Evolutionary conservation across 495 filamentous ascomycete species (phyloP).

Genomic region (Talaromyces adpressus): DNA sequence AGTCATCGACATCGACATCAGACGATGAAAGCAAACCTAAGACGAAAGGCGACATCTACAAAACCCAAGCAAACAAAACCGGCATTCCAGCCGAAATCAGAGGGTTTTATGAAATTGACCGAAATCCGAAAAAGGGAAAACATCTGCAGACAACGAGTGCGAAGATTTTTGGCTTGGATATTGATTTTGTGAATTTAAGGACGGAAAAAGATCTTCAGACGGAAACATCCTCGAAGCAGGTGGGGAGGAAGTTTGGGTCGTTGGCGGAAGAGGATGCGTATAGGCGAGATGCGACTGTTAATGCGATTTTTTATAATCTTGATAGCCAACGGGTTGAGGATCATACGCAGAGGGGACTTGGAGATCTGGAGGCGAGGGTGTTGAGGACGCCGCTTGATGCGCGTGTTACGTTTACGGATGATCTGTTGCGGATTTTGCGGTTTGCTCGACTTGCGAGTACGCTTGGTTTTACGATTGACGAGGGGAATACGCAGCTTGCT

Average conservation of each 20-base stretch:
- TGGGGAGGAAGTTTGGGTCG: not conserved
- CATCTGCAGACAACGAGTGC: not conserved
- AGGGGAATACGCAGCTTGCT: not conserved
- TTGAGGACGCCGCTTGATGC: not conserved
- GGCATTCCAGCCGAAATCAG: not conserved
- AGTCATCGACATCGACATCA: not conserved
- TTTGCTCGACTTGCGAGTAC: not conserved
- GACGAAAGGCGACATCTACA: not conserved
- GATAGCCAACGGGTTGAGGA: not conserved
- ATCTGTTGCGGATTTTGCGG: not conserved
- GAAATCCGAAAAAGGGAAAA: constrained; percentile 1
- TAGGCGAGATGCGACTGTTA: not conserved
- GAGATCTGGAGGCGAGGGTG: not conserved
- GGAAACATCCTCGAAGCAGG: not conserved
- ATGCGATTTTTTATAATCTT: constrained; percentile 4
- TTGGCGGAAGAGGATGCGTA: constrained; percentile 2
- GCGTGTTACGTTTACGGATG: not conserved
- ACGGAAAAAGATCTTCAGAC: not conserved
- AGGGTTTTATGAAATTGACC: constrained; percentile 1
- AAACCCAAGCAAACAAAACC: not conserved
- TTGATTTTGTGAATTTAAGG: constrained; percentile 7
- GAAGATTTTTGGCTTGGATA: not conserved
- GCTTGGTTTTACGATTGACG: not conserved
- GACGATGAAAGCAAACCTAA: not conserved
- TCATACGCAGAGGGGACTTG: not conserved